A percentile compares a stretch with the other conserved stretches of the same genome.
Evolutionary conservation across 108 stramenopile species (phyloP).

Genomic region (Chaetoceros muelleri): DNA sequence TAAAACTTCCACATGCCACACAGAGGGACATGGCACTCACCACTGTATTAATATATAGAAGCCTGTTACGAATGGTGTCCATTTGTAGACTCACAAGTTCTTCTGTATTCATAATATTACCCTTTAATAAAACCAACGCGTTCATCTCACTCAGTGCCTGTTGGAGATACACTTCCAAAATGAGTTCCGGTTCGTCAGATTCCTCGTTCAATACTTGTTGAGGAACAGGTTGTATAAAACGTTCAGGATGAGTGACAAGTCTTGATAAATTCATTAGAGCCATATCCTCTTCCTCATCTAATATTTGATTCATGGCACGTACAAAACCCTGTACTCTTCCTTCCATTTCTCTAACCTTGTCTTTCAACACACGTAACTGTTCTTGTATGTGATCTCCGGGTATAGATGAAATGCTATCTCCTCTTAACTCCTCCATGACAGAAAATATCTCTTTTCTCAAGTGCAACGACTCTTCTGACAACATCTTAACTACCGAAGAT

Average conservation of each 20-base stretch:
- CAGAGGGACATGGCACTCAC: conserved; percentile 46
- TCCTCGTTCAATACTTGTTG: conserved; percentile 65
- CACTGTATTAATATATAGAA: conserved; percentile 70
- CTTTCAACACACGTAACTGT: conserved; percentile 56
- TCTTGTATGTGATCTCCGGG: conserved; percentile 52
- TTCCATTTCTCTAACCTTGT: conserved; percentile 57
- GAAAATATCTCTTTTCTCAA: conserved; percentile 21
- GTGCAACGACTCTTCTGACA: conserved; percentile 47
- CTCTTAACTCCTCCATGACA: conserved; percentile 33
- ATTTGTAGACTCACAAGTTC: conserved; percentile 59
- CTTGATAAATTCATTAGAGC: conserved; percentile 80
- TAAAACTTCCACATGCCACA: conserved; percentile 42
- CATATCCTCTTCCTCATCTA: conserved; percentile 86
- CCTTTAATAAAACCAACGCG: conserved; percentile 53
- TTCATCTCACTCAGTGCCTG: conserved; percentile 53
- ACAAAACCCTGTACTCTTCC: conserved; percentile 68
- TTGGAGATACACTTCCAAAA: conserved; percentile 76
- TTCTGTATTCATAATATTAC: conserved; percentile 64
- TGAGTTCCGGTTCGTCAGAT: conserved; percentile 81
- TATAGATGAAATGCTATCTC: neutral
- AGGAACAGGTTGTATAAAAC: conserved; percentile 75
- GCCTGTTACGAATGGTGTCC: conserved; percentile 59
- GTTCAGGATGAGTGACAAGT: conserved; percentile 68
- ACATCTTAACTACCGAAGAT: conserved; percentile 40
- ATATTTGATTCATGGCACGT: conserved; percentile 54